Percentiles rank a stretch among this genome's conserved stretches.
Conservation (phyloP, 768 basidiomycete genomes). For the Cubamyces sp. region DNA sequence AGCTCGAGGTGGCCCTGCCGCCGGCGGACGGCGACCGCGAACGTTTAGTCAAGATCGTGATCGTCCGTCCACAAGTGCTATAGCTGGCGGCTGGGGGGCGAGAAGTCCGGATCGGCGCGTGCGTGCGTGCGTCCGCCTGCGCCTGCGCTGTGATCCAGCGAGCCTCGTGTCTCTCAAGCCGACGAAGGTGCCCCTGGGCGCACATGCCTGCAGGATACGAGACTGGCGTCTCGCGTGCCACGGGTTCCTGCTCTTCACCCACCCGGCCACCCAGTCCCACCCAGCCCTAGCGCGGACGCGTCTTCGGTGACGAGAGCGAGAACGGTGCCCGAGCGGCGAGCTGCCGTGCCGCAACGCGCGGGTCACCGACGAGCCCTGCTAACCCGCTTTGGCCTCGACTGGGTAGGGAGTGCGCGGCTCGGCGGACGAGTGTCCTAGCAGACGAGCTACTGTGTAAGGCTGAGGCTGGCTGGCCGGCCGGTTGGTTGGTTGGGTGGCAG, state of each 20-base stretch:
- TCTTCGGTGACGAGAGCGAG: no score
- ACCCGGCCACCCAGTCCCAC: neutral
- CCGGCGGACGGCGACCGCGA: conserved; percentile 1
- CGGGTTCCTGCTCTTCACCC: neutral
- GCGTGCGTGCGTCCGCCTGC: neutral
- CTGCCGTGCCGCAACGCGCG: no score
- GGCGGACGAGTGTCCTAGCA: neutral
- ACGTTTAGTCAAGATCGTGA: neutral
- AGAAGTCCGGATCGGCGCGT: conserved; percentile 2
- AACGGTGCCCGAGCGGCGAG: no score
- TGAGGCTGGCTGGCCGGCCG: no score
- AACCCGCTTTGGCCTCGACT: no score
- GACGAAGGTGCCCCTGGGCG: neutral
- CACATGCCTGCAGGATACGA: neutral
- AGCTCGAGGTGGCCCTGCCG: neutral
- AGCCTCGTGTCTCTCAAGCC: conserved; percentile 16
- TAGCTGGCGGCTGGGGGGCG: neutral
- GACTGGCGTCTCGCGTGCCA: neutral
- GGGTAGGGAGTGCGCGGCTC: neutral
- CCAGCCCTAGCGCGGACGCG: no score
- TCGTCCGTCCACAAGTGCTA: no score
- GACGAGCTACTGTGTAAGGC: no score
- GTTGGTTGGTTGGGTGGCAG: no score
- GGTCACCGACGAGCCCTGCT: no score
- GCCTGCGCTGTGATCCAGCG: conserved; percentile 9